phyloP scores from a whole-genome alignment of 257 asterid species.

The Plantago ovata region DNA sequence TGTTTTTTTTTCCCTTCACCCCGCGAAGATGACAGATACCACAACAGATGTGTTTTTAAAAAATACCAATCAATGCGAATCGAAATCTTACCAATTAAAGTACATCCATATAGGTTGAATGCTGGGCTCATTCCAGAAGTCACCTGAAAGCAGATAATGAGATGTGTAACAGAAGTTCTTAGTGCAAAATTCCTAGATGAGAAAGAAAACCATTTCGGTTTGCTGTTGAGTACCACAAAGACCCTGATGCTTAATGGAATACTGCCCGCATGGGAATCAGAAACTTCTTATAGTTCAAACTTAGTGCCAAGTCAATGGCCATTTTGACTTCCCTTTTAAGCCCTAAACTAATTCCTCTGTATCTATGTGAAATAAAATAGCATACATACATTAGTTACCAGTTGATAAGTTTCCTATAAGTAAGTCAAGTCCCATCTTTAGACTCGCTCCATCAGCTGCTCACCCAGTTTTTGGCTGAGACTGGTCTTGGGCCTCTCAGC shows the following conservation, averaged over 20 bases:
- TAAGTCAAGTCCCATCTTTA: constrained; percentile 8
- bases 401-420: constrained; percentile 5
- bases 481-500: too few relatives aligned
- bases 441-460: background rate
- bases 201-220: background rate
- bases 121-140: constrained; percentile 93
- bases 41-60: background rate
- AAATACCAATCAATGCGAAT: background rate
- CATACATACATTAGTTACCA: background rate
- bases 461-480: too few relatives aligned
- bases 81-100: constrained; percentile 57
- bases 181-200: constrained; percentile 11
- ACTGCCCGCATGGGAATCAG: background rate
- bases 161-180: constrained; percentile 4
- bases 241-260: constrained; percentile 3
- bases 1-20: too few relatives aligned
- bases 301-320: background rate
- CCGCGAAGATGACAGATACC: background rate
- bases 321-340: constrained; percentile 1
- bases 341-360: background rate
- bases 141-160: constrained; percentile 42
- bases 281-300: background rate
- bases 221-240: constrained; percentile 1
- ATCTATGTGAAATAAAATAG: background rate
- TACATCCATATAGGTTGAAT: constrained; percentile 76